Conservation (phyloP, 495 filamentous ascomycete species). For the Aspergillus diversus region DNA sequence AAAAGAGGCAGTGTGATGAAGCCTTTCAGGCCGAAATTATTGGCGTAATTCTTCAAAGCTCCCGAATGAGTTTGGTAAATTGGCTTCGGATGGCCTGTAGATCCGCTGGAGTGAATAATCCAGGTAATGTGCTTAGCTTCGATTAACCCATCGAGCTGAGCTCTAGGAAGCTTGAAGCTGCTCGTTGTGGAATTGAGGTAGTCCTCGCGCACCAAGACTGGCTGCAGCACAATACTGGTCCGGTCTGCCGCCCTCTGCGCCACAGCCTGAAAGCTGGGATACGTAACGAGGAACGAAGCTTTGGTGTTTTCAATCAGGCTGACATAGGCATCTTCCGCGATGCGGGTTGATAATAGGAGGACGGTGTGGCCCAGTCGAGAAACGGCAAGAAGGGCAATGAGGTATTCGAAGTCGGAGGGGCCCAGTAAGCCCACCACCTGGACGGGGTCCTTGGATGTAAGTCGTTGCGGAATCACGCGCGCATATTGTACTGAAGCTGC, state of each 20-base stretch:
- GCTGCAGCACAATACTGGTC: constrained; percentile 18
- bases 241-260: constrained; percentile 21
- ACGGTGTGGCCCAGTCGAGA: constrained; percentile 51
- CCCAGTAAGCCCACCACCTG: constrained; percentile 48
- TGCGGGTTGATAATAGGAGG: constrained; percentile 49
- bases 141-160: constrained; percentile 25
- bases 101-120: constrained; percentile 52
- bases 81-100: constrained; percentile 44
- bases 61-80: constrained; percentile 47
- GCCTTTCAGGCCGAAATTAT: constrained; percentile 41
- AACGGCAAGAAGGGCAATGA: constrained; percentile 47
- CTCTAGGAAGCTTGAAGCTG: constrained; percentile 8
- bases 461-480: constrained; percentile 23
- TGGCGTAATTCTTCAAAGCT: constrained; percentile 44
- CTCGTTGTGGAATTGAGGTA: constrained; percentile 11
- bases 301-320: constrained; percentile 37
- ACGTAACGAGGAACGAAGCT: constrained; percentile 25
- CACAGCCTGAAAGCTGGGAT: constrained; percentile 24
- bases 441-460: constrained; percentile 36
- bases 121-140: constrained; percentile 33
- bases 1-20: constrained; percentile 59
- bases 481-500: constrained; percentile 32
- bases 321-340: constrained; percentile 47
- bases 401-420: constrained; percentile 46
- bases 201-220: constrained; percentile 15